Conservation (phyloP, 768 basidiomycete species). For the Pluteus cervinus region DNA sequence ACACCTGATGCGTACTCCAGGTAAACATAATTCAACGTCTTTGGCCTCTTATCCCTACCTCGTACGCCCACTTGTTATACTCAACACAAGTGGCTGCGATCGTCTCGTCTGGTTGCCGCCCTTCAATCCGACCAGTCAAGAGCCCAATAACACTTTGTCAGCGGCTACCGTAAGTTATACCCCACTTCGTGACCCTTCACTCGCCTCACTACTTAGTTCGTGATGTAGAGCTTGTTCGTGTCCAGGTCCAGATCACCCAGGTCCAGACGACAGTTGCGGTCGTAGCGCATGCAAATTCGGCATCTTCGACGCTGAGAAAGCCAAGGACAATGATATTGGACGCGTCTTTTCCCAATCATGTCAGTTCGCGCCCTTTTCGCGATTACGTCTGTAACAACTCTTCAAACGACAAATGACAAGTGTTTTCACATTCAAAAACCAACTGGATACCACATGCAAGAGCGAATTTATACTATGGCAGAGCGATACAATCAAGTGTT, state of each 20-base stretch:
- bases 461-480: conserved; percentile 40
- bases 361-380: conserved; percentile 58
- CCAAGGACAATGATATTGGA: conserved; percentile 39
- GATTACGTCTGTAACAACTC: conserved; percentile 33
- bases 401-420: conserved; percentile 24
- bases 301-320: conserved; percentile 69
- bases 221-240: conserved; percentile 65
- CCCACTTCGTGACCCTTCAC: neutral
- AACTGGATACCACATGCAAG: conserved; percentile 19
- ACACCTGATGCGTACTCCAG: conserved; percentile 23
- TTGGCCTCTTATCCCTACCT: neutral
- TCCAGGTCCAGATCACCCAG: conserved; percentile 70
- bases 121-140: conserved; percentile 42
- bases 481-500: conserved; percentile 54
- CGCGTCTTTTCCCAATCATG: conserved; percentile 68
- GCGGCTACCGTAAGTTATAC: conserved; percentile 52
- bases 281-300: conserved; percentile 82
- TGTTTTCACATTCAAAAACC: conserved; percentile 18
- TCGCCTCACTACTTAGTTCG: neutral
- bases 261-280: conserved; percentile 47
- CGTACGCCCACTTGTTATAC: conserved; percentile 28
- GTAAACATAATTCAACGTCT: conserved; percentile 12
- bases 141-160: conserved; percentile 58
- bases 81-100: conserved; percentile 58
- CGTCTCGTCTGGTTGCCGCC: conserved; percentile 53